A percentile compares a stretch with the other conserved stretches of the same genome.
These are phyloP conservation scores for Cutaneotrichosporon sp. DNA, from an alignment of 1,284 basidiomycete genomes.

Conservation along the genomic window DNA sequence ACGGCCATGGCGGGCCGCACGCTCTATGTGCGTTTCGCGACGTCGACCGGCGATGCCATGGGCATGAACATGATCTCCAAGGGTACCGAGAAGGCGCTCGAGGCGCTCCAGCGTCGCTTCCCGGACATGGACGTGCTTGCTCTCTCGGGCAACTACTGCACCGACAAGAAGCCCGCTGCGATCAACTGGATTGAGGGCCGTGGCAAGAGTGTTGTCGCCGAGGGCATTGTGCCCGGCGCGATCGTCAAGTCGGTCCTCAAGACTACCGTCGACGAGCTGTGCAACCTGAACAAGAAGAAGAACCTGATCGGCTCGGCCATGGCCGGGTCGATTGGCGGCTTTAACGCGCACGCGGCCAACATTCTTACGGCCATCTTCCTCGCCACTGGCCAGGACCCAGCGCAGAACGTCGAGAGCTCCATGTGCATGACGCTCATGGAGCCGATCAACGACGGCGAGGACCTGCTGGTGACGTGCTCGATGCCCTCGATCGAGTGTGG, in stretches of 20 bases:
- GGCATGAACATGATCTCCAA: constrained; percentile 99
- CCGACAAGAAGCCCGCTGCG: constrained; percentile 98
- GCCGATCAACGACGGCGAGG: constrained; percentile 82
- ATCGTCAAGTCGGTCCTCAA: constrained; percentile 88
- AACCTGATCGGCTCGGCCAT: constrained; percentile 96
- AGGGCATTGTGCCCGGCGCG: constrained; percentile 85
- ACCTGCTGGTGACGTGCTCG: constrained; percentile 83
- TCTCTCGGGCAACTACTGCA: constrained; percentile 97
- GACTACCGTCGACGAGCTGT: constrained; percentile 85
- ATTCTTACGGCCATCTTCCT: constrained; percentile 94
- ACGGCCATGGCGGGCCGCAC: constrained; percentile 83
- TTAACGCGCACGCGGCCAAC: constrained; percentile 98
- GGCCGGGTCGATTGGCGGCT: constrained; percentile 94
- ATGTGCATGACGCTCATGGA: constrained; percentile 99
- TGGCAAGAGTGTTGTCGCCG: constrained; percentile 95
- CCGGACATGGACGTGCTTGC: constrained; percentile 92
- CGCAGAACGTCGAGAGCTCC: constrained; percentile 97
- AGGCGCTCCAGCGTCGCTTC: constrained; percentile 71
- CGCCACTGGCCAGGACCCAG: constrained; percentile 97
- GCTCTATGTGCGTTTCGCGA: constrained; percentile 91
- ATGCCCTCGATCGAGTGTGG: constrained; percentile 97
- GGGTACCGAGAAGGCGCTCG: constrained; percentile 90
- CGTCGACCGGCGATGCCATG: constrained; percentile 96
- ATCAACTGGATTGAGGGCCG: constrained; percentile 99
- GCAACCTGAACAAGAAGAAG: constrained; percentile 95